Evolutionary conservation across 208 protist genomes (phyloP).

Genomic region (Wallacemonas sp.): DNA sequence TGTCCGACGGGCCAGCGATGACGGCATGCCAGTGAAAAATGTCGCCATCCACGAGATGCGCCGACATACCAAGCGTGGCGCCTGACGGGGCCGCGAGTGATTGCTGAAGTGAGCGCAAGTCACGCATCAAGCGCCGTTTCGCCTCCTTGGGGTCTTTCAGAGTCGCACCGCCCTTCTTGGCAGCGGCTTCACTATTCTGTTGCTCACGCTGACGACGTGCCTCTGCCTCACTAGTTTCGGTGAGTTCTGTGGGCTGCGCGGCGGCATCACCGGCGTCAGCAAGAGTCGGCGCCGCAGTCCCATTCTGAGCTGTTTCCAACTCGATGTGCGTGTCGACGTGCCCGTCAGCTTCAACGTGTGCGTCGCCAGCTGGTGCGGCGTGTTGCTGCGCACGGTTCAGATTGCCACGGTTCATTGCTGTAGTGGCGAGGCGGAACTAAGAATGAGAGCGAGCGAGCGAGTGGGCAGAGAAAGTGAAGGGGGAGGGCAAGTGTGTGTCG

Average conservation of each 20-base stretch:
- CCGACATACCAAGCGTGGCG: conserved; percentile 47
- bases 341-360: no score
- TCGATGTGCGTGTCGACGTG: no score
- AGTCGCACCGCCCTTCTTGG: conserved; percentile 27
- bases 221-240: not conserved
- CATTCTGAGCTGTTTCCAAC: no score
- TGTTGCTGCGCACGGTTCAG: no score
- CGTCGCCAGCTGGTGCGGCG: no score
- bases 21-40: conserved; percentile 87
- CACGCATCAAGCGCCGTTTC: conserved; percentile 72
- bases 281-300: not conserved
- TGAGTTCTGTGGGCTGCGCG: not conserved
- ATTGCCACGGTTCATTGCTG: no score
- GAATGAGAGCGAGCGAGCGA: no score
- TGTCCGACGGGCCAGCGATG: conserved; percentile 76
- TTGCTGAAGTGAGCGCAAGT: conserved; percentile 50
- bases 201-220: not conserved
- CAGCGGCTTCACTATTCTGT: conserved; percentile 11
- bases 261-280: not conserved
- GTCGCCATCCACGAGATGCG: conserved; percentile 67
- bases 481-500: no score
- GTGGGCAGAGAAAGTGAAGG: no score
- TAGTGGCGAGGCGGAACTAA: no score
- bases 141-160: conserved; percentile 43
- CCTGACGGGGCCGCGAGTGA: conserved; percentile 27